Conservation (phyloP, 2,329 filamentous ascomycete genomes). For the Diplodia seriata region DNA sequence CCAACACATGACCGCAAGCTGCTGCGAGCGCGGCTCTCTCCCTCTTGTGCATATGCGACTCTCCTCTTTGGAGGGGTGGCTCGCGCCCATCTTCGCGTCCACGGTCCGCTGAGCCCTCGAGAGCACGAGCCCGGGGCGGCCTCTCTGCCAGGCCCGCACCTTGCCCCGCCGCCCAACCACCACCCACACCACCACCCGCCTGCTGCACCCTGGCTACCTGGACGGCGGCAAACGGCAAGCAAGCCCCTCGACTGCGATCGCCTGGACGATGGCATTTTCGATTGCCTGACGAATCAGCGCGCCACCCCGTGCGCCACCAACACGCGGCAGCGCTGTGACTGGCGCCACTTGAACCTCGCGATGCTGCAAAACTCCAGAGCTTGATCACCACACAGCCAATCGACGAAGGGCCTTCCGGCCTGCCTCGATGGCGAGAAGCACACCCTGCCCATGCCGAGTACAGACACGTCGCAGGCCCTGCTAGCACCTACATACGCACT, state of each 20-base stretch:
- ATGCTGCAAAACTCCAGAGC: slow-evolving; percentile 22
- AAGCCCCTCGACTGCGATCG: slow-evolving; percentile 13
- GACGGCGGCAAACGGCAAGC: slow-evolving; percentile 19
- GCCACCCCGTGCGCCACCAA: slow-evolving; percentile 17
- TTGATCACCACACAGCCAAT: slow-evolving; percentile 16
- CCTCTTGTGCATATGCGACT: slow-evolving; percentile 13
- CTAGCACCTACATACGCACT: slow-evolving; percentile 10
- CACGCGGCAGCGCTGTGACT: slow-evolving; percentile 15
- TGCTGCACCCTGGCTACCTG: slow-evolving; percentile 3
- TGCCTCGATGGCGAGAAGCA: slow-evolving; percentile 12
- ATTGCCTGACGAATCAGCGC: slow-evolving; percentile 13
- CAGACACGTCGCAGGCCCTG: slow-evolving; percentile 10
- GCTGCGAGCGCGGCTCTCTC: slow-evolving; percentile 22
- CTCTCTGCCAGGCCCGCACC: slow-evolving; percentile 1
- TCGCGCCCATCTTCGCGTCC: slow-evolving; percentile 14
- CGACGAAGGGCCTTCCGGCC: not conserved
- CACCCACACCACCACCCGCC: slow-evolving; percentile 15
- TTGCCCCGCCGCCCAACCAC: slow-evolving; percentile 17
- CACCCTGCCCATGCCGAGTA: slow-evolving; percentile 11
- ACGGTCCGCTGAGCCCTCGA: slow-evolving; percentile 20
- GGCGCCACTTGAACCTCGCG: not conserved
- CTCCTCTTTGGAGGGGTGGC: slow-evolving; percentile 9
- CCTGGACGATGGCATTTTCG: slow-evolving; percentile 7
- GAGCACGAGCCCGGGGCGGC: not conserved
- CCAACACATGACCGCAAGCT: slow-evolving; percentile 29